Percentiles rank a stretch among this genome's conserved stretches.
These are phyloP conservation scores for Aspergillus pseudoglaucus DNA, from an alignment of 2,329 filamentous ascomycete species.

Conservation along the genomic window DNA sequence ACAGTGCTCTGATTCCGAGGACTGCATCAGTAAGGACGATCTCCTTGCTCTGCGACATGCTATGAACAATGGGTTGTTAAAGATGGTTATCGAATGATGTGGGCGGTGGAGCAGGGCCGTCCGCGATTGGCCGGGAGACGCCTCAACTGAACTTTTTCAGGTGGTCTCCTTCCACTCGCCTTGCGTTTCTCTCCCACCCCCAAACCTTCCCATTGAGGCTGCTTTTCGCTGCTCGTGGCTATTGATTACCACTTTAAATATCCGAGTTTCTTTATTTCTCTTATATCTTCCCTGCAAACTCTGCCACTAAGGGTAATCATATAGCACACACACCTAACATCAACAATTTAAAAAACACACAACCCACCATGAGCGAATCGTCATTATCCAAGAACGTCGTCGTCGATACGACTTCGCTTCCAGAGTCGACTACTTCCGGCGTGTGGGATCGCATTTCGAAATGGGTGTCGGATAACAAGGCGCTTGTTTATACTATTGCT, in stretches of 20 bases:
- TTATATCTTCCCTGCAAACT: slow-evolving; percentile 8
- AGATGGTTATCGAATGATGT: slow-evolving; percentile 3
- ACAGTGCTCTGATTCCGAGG: too few species aligned
- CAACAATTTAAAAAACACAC: neutral
- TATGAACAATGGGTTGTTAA: too few species aligned
- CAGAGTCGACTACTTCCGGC: slow-evolving; percentile 53
- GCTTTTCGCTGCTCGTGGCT: neutral
- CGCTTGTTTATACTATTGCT: slow-evolving; percentile 90
- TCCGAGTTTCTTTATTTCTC: neutral
- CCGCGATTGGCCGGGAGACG: slow-evolving; percentile 12
- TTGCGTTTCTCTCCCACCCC: neutral
- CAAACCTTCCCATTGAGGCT: neutral
- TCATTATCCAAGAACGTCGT: slow-evolving; percentile 34
- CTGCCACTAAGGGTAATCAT: neutral
- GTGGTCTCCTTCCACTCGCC: slow-evolving; percentile 6
- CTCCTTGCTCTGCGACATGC: slow-evolving; percentile 1
- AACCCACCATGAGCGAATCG: slow-evolving; percentile 33
- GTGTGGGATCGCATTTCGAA: slow-evolving; percentile 83
- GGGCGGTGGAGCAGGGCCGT: slow-evolving; percentile 15
- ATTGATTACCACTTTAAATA: too few species aligned
- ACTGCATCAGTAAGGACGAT: too few species aligned
- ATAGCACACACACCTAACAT: neutral
- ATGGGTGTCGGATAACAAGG: slow-evolving; percentile 95
- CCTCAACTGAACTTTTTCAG: slow-evolving; percentile 25
- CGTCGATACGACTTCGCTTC: slow-evolving; percentile 35